phyloP scores from a whole-genome alignment of 2,329 filamentous ascomycete genomes.

The Tolypocladium ophioglossoides region DNA sequence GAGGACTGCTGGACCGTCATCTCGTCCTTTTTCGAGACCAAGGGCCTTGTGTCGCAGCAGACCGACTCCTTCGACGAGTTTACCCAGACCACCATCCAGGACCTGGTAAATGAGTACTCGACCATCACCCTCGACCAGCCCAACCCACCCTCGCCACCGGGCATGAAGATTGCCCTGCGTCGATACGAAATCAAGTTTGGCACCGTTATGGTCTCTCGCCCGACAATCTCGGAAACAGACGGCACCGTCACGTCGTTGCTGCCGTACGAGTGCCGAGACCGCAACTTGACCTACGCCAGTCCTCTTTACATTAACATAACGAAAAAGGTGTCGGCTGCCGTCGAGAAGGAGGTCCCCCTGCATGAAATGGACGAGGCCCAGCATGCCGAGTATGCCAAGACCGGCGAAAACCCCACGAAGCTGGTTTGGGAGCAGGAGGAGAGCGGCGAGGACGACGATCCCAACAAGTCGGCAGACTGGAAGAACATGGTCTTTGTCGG shows the following conservation, averaged over 20 bases:
- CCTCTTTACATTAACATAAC: conserved; percentile 84
- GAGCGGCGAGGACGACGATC: conserved; percentile 36
- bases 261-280: conserved; percentile 89
- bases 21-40: conserved; percentile 90
- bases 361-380: conserved; percentile 60
- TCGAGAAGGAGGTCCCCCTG: conserved; percentile 58
- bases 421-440: conserved; percentile 53
- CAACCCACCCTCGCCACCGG: conserved; percentile 63
- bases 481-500: conserved; percentile 79
- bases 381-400: conserved; percentile 41
- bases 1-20: conserved; percentile 99
- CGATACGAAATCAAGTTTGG: conserved; percentile 95
- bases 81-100: conserved; percentile 85
- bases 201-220: conserved; percentile 76
- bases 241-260: conserved; percentile 76
- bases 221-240: conserved; percentile 87
- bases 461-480: conserved; percentile 43
- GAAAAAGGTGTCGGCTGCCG: conserved; percentile 73
- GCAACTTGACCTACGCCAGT: conserved; percentile 91
- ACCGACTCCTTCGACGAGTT: conserved; percentile 98
- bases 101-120: conserved; percentile 86
- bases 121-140: conserved; percentile 90
- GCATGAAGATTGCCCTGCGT: conserved; percentile 72
- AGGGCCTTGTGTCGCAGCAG: conserved; percentile 94
- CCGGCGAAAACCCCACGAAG: conserved; percentile 46